phyloP scores from a whole-genome alignment of 2,329 filamentous ascomycete species.

The Aspergillus hiratsukae region DNA sequence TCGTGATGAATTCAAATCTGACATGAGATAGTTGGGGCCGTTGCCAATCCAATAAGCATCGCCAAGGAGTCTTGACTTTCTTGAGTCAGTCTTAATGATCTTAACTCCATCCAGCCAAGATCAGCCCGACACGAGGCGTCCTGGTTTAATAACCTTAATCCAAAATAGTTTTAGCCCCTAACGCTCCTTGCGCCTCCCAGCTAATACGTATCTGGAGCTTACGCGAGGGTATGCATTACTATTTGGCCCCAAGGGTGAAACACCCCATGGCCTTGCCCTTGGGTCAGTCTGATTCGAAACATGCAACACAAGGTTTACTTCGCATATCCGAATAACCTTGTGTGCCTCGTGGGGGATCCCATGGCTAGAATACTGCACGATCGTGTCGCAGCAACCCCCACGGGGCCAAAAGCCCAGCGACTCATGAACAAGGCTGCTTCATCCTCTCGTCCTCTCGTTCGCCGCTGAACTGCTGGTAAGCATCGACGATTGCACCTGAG shows the following conservation, averaged over 20 bases:
- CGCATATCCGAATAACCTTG: too few relatives aligned
- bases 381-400: too few relatives aligned
- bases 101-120: not conserved
- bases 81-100: not conserved
- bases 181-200: not conserved
- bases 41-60: not conserved
- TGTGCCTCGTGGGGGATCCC: too few relatives aligned
- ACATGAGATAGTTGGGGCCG: too few relatives aligned
- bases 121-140: not conserved
- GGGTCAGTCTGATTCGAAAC: not conserved
- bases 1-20: too few relatives aligned
- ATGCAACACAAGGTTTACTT: not conserved
- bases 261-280: not conserved
- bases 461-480: too few relatives aligned
- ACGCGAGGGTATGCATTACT: not conserved
- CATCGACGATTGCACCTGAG: too few relatives aligned
- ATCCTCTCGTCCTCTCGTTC: too few relatives aligned
- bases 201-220: not conserved
- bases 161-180: not conserved
- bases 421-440: too few relatives aligned
- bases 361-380: too few relatives aligned
- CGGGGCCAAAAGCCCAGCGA: too few relatives aligned
- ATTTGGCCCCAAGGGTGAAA: not conserved
- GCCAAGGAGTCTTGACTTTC: slow-evolving; percentile 1
- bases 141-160: not conserved